Evolutionary conservation across 345 rosid species (phyloP).

Genomic region (Moricandia arvensis): DNA sequence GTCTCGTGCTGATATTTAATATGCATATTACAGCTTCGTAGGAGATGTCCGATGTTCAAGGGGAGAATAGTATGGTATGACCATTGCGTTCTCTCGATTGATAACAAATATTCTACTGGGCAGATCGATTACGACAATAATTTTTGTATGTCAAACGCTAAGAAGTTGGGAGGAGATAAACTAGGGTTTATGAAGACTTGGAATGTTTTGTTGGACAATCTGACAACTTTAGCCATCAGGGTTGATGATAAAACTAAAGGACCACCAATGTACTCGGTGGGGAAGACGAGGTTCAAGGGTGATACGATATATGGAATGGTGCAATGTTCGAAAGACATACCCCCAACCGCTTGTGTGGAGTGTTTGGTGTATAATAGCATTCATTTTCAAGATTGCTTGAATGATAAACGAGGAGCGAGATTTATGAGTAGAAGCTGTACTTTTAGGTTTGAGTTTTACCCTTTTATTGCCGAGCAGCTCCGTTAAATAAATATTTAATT

Average conservation of each 20-base stretch:
- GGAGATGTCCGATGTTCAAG: too few species aligned
- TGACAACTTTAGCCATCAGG: constrained; percentile 18
- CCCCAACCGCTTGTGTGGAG: constrained; percentile 31
- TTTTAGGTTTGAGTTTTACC: too few species aligned
- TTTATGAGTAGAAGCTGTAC: constrained; percentile 10
- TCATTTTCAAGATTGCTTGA: not conserved
- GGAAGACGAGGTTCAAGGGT: constrained; percentile 1
- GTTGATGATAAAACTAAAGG: not conserved
- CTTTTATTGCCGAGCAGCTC: too few species aligned
- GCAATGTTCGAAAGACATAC: constrained; percentile 36
- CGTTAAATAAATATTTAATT: too few species aligned
- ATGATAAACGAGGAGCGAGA: constrained; percentile 15
- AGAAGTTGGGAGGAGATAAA: not conserved
- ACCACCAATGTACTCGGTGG: too few species aligned
- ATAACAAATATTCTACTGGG: not conserved
- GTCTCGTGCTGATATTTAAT: too few species aligned
- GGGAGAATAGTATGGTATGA: not conserved
- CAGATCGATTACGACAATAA: not conserved
- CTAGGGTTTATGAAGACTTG: not conserved
- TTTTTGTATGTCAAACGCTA: too few species aligned
- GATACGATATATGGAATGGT: too few species aligned
- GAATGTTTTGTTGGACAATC: not conserved
- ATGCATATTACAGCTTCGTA: not conserved
- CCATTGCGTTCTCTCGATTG: too few species aligned
- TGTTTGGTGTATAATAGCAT: constrained; percentile 36